Base-by-base conservation (phyloP, 2,329 filamentous ascomycete species). In the Furcasterigmium sp. region DNA sequence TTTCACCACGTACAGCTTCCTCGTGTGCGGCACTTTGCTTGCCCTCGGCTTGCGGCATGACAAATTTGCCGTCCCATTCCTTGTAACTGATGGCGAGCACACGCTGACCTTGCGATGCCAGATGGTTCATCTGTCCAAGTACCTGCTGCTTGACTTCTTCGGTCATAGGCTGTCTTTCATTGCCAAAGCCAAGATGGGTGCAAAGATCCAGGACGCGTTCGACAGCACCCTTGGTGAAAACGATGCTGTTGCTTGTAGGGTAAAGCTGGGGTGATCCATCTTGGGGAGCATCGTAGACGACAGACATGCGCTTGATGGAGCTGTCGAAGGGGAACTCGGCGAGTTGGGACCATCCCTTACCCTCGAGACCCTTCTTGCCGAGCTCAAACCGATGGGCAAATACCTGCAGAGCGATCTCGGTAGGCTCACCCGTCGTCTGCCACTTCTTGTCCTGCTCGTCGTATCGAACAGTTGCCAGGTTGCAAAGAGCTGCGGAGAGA, bases 251-350 rank as follows among this genome's bases (percentile, higher is more conserved):
- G 5, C 56, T 50, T 5, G 39, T 28, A n/a, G 39, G 25, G 13
- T 34, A 21, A 13, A 41, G 29, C 39, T 41, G 39, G 9, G 39
- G 17, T 7, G 39, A 35, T 18, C 39, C 39, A 15, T 35, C 39
- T 17, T 41, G 39, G 2, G 75, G 74, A 6, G 63, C 64, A 38
- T 78, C 70, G 62, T 86, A 88, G 37, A 89, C 74, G 44, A 89
- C 84, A 8, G 83, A 86, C 85, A 90, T 90, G 54, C 83, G 81
- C 73, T 90, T 90, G 58, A 88, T 80, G 53, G 75, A 76, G 44
- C 82, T 87, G 60, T 90, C 85, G 55, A 90, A 91, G n/a, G 85
- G 84, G 48, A 86, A 87, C 55, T 90, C 86, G 41, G 80, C 76
- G 2, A 83, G 61, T 53, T 83, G 75, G 51, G 74, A 75, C 79